A percentile compares a stretch with the other conserved stretches of the same genome.
Evolutionary conservation across 108 stramenopile species (phyloP).

Genomic region (Nitzschia sp.): DNA sequence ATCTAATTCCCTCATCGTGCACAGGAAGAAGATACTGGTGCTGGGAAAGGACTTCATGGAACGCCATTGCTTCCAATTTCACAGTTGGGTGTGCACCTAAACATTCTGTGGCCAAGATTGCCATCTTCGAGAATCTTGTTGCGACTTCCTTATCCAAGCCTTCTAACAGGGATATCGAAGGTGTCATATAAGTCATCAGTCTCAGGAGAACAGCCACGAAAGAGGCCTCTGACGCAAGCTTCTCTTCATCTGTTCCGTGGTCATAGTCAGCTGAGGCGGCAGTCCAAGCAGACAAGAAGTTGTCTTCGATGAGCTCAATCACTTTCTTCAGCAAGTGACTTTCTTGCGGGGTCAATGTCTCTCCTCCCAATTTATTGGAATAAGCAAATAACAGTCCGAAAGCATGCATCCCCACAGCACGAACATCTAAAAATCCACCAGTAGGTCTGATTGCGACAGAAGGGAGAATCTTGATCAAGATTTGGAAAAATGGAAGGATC

Average conservation of each 20-base stretch:
- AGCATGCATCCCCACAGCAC: constrained; percentile 72
- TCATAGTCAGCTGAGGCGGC: constrained; percentile 63
- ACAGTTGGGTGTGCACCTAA: constrained; percentile 58
- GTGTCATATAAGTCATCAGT: constrained; percentile 77
- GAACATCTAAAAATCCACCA: constrained; percentile 51
- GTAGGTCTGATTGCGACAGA: constrained; percentile 55
- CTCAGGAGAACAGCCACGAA: constrained; percentile 69
- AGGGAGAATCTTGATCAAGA: constrained; percentile 80
- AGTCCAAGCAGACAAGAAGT: constrained; percentile 72
- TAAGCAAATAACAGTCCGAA: constrained; percentile 72
- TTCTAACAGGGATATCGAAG: constrained; percentile 46
- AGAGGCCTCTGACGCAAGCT: constrained; percentile 53
- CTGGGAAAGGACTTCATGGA: constrained; percentile 67
- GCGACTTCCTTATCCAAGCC: constrained; percentile 49
- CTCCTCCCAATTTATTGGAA: constrained; percentile 38
- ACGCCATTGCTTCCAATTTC: constrained; percentile 64
- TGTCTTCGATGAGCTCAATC: constrained; percentile 72
- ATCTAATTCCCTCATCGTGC: constrained; percentile 37
- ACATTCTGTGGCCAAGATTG: constrained; percentile 49
- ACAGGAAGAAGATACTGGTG: constrained; percentile 35
- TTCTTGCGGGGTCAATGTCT: constrained; percentile 27
- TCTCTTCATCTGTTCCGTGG: constrained; percentile 54
- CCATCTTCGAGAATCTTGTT: constrained; percentile 68
- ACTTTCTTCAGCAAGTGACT: constrained; percentile 70
- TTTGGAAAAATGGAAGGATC: constrained; percentile 62